Evolutionary conservation across 345 rosid species (phyloP).

Genomic region (Aurinia saxatilis): DNA sequence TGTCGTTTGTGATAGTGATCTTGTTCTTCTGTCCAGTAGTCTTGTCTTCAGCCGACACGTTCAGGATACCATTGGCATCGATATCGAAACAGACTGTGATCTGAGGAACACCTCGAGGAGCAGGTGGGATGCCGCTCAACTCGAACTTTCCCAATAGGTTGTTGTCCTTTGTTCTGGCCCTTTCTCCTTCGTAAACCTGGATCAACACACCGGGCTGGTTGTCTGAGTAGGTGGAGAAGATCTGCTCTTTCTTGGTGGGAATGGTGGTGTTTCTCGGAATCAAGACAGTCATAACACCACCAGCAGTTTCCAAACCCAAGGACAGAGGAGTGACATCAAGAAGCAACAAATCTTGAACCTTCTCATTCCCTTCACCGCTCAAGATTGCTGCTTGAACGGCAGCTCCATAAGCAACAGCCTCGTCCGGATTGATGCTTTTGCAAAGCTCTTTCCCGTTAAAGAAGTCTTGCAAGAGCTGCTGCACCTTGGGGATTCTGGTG

Average conservation of each 20-base stretch:
- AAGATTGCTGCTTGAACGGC: constrained; percentile 60
- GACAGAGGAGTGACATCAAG: constrained; percentile 53
- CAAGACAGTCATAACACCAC: constrained; percentile 59
- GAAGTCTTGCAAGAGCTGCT: constrained; percentile 46
- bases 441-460: constrained; percentile 54
- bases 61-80: constrained; percentile 38
- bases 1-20: constrained; percentile 58
- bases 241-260: constrained; percentile 54
- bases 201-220: constrained; percentile 58
- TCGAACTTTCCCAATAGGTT: constrained; percentile 58
- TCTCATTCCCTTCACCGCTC: constrained; percentile 63
- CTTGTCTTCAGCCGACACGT: constrained; percentile 60
- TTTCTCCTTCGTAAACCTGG: constrained; percentile 59
- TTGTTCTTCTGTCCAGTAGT: constrained; percentile 66
- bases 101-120: constrained; percentile 50
- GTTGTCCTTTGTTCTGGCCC: constrained; percentile 50
- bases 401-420: constrained; percentile 64
- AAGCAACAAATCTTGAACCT: constrained; percentile 50
- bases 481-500: constrained; percentile 53
- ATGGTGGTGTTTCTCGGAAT: constrained; percentile 56
- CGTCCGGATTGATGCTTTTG: constrained; percentile 55
- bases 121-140: constrained; percentile 55
- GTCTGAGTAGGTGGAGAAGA: constrained; percentile 53
- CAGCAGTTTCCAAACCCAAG: constrained; percentile 49
- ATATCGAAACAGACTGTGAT: constrained; percentile 23